Base-by-base conservation (phyloP, 495 filamentous ascomycete species). In the Penicillium ucsense region DNA sequence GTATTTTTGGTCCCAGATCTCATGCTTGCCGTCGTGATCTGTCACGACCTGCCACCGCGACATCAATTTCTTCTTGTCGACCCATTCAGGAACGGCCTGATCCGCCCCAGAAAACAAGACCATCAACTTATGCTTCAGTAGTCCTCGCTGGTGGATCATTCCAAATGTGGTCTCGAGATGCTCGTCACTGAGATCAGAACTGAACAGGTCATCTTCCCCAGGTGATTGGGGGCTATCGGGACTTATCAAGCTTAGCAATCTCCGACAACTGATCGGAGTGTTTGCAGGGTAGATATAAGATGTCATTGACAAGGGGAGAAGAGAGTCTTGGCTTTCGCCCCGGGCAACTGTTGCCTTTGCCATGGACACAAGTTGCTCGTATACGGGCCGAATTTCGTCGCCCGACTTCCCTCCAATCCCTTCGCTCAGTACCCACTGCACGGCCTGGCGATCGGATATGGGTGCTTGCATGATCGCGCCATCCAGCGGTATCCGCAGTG, bases 161-260 rank as follows among this genome's bases (percentile, higher is more conserved):
- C 86, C 86, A 73, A 90, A 94, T 0, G 74, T 84, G 28, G 56
- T 54, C 28, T 41, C 47, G 10, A 89, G 58, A 49, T 73, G 64
- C 35, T 75, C 70, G 44, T 85, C 81, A 0, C 62, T 57, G 8
- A 94, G 63, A 62, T 90, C 86, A n/a, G 83, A 84, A 43, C 82
- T 86, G 66, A 95, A 96, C 53, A 84, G 82, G 60, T 96, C 91
- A 61, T 96, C 90, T 37, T 85, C 85, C 4, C 85, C 84, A 0
- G 67, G 72, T 27, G 62, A 42, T 55, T 79, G 50, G 31, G 74
- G 61, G 38, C 63, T 65, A 28, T 72, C 72, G 0, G 72, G 70
- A 39, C 73, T 80, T 7, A 75, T 74, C 9, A 95, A 68, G 49
- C 78, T 78, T 31, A 80, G 57, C 74, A 84, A 88, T 37, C 90